These are phyloP conservation scores for Microcos paniculata DNA, from an alignment of 345 rosid species.

Conservation along the genomic window DNA sequence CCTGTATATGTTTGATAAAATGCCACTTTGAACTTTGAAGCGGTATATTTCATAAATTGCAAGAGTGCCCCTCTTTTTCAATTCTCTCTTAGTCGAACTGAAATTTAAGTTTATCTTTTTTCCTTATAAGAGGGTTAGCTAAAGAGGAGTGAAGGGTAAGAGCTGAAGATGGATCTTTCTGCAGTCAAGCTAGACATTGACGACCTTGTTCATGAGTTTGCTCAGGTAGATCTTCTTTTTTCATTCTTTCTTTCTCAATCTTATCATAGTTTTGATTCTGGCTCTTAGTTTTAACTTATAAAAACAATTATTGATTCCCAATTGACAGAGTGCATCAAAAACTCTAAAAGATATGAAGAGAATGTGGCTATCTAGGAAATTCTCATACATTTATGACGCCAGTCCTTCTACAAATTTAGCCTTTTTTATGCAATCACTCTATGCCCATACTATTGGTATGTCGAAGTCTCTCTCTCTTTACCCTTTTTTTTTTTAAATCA, in stretches of 20 bases:
- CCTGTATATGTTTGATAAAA: no score
- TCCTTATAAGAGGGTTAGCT: neutral
- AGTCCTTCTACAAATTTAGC: slow-evolving; percentile 45
- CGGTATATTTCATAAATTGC: no score
- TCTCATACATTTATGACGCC: slow-evolving; percentile 60
- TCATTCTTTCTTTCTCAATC: neutral
- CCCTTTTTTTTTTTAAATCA: neutral
- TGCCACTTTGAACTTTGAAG: no score
- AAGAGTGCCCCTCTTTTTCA: neutral
- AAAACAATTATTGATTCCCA: neutral
- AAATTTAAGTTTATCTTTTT: neutral
- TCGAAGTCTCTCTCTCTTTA: neutral
- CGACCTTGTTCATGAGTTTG: slow-evolving; percentile 8
- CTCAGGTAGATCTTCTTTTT: neutral
- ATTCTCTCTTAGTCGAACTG: neutral
- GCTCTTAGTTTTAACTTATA: neutral
- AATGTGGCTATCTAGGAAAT: slow-evolving; percentile 58
- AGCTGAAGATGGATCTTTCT: slow-evolving; percentile 3
- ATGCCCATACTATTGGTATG: slow-evolving; percentile 57
- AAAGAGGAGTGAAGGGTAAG: neutral
- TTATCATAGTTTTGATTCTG: neutral
- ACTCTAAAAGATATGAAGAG: slow-evolving; percentile 62
- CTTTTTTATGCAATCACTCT: slow-evolving; percentile 69
- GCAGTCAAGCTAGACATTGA: slow-evolving; percentile 6
- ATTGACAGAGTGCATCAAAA: slow-evolving; percentile 37